Evolutionary conservation across 257 asterid genomes (phyloP).

Genomic region (Capsicum pubescens): DNA sequence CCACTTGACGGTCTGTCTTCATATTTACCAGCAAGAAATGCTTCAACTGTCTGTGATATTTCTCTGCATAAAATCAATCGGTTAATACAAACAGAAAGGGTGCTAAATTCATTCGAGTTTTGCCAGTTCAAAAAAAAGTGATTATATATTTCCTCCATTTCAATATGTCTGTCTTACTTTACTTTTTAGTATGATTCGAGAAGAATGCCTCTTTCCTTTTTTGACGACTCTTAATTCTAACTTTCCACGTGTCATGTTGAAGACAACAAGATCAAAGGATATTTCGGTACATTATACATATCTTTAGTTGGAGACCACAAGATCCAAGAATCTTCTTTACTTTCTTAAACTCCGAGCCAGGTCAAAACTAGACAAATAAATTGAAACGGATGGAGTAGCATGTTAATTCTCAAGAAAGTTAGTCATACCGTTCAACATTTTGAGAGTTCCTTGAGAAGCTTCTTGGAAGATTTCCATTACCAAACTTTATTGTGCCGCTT

Average conservation of each 20-base stretch:
- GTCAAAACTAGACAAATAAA: no score
- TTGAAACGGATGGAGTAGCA: no score
- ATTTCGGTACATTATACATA: no score
- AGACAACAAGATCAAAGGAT: no score
- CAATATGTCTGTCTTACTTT: no score
- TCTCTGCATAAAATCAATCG: constrained; percentile 50
- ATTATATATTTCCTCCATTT: neutral
- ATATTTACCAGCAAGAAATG: constrained; percentile 45
- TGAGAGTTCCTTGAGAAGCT: constrained; percentile 67
- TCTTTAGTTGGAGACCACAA: no score
- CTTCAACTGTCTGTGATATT: constrained; percentile 45
- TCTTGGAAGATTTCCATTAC: constrained; percentile 57
- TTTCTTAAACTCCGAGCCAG: no score
- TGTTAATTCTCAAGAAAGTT: neutral
- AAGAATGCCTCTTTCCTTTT: no score
- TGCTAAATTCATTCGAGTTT: neutral
- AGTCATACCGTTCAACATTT: constrained; percentile 75
- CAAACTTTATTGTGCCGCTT: constrained; percentile 44
- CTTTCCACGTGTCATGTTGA: no score
- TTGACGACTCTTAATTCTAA: no score
- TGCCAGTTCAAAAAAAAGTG: neutral
- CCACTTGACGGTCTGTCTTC: constrained; percentile 48
- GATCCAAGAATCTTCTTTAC: no score
- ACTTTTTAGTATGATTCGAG: no score
- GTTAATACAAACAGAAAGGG: constrained; percentile 26